Conservation (phyloP, 441 rosid species). For the Corymbia calophylla region DNA sequence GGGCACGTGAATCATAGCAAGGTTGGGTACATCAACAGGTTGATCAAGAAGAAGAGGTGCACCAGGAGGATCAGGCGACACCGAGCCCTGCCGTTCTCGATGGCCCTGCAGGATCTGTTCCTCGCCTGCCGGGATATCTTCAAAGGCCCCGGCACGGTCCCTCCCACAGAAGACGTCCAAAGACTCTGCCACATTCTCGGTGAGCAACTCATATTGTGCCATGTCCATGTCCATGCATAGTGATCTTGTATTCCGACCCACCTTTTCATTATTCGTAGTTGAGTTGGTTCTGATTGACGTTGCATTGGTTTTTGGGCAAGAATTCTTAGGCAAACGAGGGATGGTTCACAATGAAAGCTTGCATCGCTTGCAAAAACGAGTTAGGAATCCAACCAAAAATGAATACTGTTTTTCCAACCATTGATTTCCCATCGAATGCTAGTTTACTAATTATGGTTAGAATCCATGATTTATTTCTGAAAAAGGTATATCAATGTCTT, state of each 20-base stretch:
- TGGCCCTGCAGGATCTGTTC: conserved; percentile 9
- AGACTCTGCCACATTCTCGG: conserved; percentile 5
- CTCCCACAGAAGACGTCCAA: neutral
- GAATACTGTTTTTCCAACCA: neutral
- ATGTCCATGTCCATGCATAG: neutral
- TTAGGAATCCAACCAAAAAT: neutral
- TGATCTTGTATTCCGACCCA: neutral
- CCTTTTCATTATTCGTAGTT: neutral
- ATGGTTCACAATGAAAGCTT: neutral
- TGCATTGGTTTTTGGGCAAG: neutral
- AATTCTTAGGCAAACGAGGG: neutral
- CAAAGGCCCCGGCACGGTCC: conserved; percentile 8
- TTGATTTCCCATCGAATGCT: neutral
- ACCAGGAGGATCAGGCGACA: neutral
- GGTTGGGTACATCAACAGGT: neutral
- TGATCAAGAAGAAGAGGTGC: conserved; percentile 1
- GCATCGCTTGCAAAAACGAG: neutral
- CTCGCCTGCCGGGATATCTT: conserved; percentile 1
- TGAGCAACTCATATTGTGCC: neutral
- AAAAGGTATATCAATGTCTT: neutral
- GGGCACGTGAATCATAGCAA: neutral
- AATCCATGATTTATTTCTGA: neutral
- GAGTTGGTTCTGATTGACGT: neutral
- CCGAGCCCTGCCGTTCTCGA: neutral
- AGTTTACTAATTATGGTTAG: neutral